phyloP scores from a whole-genome alignment of 202 grass and related monocot genomes.

The Setaria italica region DNA sequence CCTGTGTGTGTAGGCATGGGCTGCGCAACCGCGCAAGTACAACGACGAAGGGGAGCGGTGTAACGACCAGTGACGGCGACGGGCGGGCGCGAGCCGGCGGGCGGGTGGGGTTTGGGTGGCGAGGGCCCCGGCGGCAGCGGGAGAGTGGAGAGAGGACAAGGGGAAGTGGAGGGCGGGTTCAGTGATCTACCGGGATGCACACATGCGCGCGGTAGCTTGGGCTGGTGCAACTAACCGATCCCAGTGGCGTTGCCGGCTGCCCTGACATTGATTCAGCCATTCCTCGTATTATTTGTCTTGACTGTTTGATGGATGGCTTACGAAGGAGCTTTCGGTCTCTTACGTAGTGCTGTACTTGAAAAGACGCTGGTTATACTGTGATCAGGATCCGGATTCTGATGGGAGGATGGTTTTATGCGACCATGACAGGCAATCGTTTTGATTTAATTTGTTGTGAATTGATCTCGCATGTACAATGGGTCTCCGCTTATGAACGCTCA shows the following conservation, averaged over 20 bases:
- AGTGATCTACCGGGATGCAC: constrained; percentile 48
- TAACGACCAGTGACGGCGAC: constrained; percentile 46
- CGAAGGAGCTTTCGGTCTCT: no score
- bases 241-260: background rate
- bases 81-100: background rate
- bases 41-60: constrained; percentile 32
- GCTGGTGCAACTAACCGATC: constrained; percentile 48
- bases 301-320: no score
- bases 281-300: no score
- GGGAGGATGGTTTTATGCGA: no score
- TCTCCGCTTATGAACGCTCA: no score
- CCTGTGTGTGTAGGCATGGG: background rate
- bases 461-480: no score
- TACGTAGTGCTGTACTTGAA: no score
- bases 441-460: no score
- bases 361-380: no score
- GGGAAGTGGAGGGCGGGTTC: background rate
- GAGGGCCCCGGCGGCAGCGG: constrained; percentile 13
- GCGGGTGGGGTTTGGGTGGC: constrained; percentile 50
- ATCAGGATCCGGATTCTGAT: no score
- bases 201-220: constrained; percentile 39
- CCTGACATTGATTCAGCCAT: no score
- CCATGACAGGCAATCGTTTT: no score
- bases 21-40: constrained; percentile 15
- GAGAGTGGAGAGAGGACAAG: background rate